These are phyloP conservation scores for Suillus decipiens DNA, from an alignment of 768 basidiomycete genomes.

Conservation along the genomic window DNA sequence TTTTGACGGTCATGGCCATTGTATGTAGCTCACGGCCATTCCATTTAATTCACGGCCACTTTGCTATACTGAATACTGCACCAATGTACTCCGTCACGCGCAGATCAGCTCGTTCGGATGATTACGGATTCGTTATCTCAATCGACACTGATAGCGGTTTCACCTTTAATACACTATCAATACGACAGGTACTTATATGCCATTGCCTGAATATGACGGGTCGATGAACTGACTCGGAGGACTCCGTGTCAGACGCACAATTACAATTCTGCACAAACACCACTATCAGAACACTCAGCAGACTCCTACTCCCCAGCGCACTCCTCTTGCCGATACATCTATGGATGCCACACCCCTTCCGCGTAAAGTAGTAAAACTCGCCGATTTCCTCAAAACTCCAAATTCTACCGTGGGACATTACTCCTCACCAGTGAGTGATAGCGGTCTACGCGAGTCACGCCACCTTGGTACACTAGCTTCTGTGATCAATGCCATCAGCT, in stretches of 20 bases:
- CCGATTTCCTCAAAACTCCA: background rate
- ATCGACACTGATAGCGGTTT: too few relatives aligned
- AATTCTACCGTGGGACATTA: background rate
- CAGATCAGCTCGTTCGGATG: too few relatives aligned
- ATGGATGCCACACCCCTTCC: conserved; percentile 19
- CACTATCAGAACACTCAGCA: conserved; percentile 7
- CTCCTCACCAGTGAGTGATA: conserved; percentile 7
- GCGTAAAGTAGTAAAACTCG: conserved; percentile 13
- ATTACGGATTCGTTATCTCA: too few relatives aligned
- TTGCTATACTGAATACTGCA: too few relatives aligned
- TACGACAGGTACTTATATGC: too few relatives aligned
- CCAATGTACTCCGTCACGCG: too few relatives aligned
- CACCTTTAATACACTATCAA: too few relatives aligned
- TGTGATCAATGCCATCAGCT: conserved; percentile 33
- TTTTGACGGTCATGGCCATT: too few relatives aligned
- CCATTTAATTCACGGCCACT: too few relatives aligned
- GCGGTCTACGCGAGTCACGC: conserved; percentile 7
- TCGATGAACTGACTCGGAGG: background rate
- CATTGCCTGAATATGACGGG: background rate
- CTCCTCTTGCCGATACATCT: conserved; percentile 17
- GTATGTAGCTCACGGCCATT: too few relatives aligned
- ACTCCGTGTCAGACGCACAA: background rate
- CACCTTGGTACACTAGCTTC: conserved; percentile 24
- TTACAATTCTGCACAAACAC: conserved; percentile 5
- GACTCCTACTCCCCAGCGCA: conserved; percentile 6